A percentile compares a stretch with the other conserved stretches of the same genome.
These are phyloP conservation scores for Cenococcum geophilum DNA, from an alignment of 495 filamentous ascomycete species.

Conservation along the genomic window DNA sequence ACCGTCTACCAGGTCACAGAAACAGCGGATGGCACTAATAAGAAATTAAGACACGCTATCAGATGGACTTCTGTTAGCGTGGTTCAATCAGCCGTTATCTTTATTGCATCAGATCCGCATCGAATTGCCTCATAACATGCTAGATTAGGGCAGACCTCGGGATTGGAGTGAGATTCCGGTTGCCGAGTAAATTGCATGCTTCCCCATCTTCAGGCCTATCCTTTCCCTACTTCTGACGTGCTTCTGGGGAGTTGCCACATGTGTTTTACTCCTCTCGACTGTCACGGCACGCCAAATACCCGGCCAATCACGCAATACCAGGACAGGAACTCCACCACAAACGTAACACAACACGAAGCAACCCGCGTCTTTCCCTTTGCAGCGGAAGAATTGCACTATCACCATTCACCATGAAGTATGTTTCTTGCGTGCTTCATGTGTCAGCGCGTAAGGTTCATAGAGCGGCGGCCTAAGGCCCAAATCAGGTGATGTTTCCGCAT, in stretches of 20 bases:
- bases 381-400: neutral
- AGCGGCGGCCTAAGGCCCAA: neutral
- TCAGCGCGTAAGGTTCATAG: neutral
- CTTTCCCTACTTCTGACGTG: neutral
- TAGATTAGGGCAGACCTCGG: neutral
- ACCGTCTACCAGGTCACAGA: neutral
- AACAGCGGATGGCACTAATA: neutral
- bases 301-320: conserved; percentile 30
- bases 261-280: neutral
- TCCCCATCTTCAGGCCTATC: neutral
- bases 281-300: conserved; percentile 17
- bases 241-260: neutral
- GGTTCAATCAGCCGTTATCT: neutral
- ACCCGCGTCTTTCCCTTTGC: no score
- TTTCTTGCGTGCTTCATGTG: conserved; percentile 21
- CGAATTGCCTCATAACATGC: neutral
- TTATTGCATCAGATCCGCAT: conserved; percentile 2
- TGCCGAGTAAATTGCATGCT: neutral
- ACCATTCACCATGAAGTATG: conserved; percentile 13
- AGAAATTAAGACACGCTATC: neutral
- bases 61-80: neutral
- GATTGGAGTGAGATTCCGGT: neutral
- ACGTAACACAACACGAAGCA: no score
- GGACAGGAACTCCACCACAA: no score
- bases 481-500: neutral